phyloP scores from a whole-genome alignment of 164 flowering plant genomes.

The Tinospora cordifolia region DNA sequence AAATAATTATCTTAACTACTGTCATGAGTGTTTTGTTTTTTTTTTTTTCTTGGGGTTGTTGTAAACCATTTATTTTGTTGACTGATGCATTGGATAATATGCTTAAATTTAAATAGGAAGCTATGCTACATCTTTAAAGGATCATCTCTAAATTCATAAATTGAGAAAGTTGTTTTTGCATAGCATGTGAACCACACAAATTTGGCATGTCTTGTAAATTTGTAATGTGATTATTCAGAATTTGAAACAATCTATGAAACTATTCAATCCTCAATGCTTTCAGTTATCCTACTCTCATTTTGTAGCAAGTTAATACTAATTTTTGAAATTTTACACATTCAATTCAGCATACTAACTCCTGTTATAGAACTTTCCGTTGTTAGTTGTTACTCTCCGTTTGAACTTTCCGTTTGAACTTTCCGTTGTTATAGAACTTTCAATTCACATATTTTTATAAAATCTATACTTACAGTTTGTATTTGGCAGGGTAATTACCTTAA shows the following conservation, averaged over 20 bases:
- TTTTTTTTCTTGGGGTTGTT: too few relatives aligned
- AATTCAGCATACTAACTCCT: background rate
- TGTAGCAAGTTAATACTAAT: too few relatives aligned
- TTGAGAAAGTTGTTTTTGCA: background rate
- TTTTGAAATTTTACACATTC: background rate
- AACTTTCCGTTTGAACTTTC: too few relatives aligned
- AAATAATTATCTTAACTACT: background rate
- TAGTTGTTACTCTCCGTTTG: background rate
- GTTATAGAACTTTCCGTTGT: background rate
- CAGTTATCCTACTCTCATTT: too few relatives aligned
- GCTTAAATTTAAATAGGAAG: background rate
- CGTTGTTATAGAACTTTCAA: background rate
- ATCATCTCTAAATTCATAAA: background rate
- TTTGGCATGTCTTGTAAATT: background rate
- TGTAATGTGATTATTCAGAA: background rate
- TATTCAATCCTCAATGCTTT: background rate
- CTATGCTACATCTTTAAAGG: background rate
- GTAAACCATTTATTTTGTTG: background rate
- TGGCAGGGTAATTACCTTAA: constrained; percentile 63
- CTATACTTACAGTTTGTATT: constrained; percentile 2
- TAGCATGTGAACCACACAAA: background rate
- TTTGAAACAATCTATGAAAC: background rate
- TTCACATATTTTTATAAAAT: background rate
- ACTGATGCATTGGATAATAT: background rate
- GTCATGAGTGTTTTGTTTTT: background rate